Percentiles rank a stretch among this genome's conserved stretches.
phyloP scores from a whole-genome alignment of 495 filamentous ascomycete genomes.

The Tuber microsphaerosporum region DNA sequence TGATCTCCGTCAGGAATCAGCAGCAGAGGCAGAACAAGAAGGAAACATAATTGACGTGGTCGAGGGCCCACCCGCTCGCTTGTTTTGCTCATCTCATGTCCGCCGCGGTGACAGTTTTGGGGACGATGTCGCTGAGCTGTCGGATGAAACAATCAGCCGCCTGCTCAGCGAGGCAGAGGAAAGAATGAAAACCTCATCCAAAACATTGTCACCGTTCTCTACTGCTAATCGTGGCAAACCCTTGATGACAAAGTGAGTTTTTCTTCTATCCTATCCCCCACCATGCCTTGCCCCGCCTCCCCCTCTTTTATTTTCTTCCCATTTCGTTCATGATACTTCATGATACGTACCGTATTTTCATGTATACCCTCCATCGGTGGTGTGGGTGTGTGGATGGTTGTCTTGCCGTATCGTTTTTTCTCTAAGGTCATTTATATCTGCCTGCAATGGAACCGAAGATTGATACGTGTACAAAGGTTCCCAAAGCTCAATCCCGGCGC shows the following conservation, averaged over 20 bases:
- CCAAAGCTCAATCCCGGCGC: conserved; percentile 41
- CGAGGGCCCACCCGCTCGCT: conserved; percentile 27
- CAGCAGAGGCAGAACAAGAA: conserved; percentile 24
- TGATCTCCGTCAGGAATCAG: conserved; percentile 33
- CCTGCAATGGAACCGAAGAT: conserved; percentile 25
- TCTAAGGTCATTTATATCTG: conserved; percentile 27
- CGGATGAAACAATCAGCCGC: conserved; percentile 55
- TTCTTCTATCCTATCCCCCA: conserved; percentile 13
- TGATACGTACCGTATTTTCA: neutral
- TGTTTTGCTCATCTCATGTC: conserved; percentile 17
- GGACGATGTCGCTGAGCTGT: conserved; percentile 49
- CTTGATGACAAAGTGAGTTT: conserved; percentile 33
- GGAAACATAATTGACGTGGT: conserved; percentile 38
- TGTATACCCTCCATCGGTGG: neutral
- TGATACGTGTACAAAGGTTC: conserved; percentile 41
- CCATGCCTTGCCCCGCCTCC: conserved; percentile 10
- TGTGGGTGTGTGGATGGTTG: conserved; percentile 26
- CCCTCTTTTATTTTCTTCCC: conserved; percentile 23
- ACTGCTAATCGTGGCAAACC: conserved; percentile 27
- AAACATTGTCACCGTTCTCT: conserved; percentile 25
- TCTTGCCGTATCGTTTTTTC: conserved; percentile 24
- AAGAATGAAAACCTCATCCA: conserved; percentile 46
- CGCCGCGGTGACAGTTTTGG: conserved; percentile 27
- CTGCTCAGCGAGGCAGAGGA: conserved; percentile 60
- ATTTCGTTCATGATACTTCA: neutral